Base-by-base conservation (phyloP, 2,329 filamentous ascomycete species). In the Shiraia bambusicola region DNA sequence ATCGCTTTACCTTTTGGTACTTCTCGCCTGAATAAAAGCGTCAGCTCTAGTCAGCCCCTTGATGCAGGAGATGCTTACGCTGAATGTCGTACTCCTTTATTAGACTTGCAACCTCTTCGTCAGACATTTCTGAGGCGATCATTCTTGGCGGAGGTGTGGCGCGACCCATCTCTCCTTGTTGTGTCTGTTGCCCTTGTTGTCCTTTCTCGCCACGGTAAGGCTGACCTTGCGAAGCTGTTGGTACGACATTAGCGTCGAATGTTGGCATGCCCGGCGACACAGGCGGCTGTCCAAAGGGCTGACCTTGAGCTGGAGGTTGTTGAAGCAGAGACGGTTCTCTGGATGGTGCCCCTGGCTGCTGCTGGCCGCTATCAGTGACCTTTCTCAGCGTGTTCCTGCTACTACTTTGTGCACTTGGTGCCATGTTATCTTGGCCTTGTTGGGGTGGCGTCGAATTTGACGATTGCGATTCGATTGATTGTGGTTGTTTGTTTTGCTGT, bases 1-100 rank as follows among this genome's bases (percentile, higher is more conserved):
- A 87, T 41, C 90, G 84, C 75, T 98, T 98, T 43, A 98, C 92
- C 65, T 96, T 95, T 68, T 94, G 94, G 68, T 98, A 98, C 73
- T 98, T 98, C 54, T 82, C 83, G 62, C 93, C 91, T 95, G 17
- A 22, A 8, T 37, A 45, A 45, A 32, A 22, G 27, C 24, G 37
- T 50, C 34, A 45, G 42, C 26, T 30, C 42, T 5, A 16, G 17
- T 24, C 12, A 11, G 26, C 6, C 24, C 3, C 2, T 5, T 4
- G 7, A 27, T 12, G 8, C 11, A 6, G 8, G 27, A 24, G 7
- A 19, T 15, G 52, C 72, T 67, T 63, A 77, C 74, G 72, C 46
- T 77, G 57, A 42, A 76, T 70, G 34, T 76, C 75, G 49, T 76
- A 72, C 24, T 77, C 74, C 45, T 75, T 76, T 38, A 72, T 54